phyloP scores from a whole-genome alignment of 1,284 basidiomycete species.

The Boletellus deceptivus region DNA sequence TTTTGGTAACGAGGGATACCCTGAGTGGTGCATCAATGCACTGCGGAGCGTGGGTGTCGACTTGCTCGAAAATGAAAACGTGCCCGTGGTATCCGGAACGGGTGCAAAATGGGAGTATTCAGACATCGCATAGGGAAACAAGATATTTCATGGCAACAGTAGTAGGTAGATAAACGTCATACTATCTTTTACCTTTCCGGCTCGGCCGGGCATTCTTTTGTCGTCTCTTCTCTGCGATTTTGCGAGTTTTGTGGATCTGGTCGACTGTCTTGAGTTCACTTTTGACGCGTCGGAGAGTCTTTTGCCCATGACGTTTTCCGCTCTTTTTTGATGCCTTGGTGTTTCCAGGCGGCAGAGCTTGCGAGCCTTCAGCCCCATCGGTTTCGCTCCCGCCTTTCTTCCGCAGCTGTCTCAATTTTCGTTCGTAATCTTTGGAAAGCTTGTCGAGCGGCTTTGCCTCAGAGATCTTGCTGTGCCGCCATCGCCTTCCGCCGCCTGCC shows the following conservation, averaged over 20 bases:
- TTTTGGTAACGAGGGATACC: constrained; percentile 69
- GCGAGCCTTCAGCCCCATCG: constrained; percentile 17
- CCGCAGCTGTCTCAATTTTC: constrained; percentile 60
- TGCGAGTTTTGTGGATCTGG: constrained; percentile 78
- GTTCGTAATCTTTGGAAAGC: constrained; percentile 64
- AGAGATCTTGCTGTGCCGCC: constrained; percentile 62
- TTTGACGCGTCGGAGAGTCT: constrained; percentile 61
- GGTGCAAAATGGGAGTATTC: constrained; percentile 77
- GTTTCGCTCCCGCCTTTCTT: constrained; percentile 44
- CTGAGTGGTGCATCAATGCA: constrained; percentile 81
- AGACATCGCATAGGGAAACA: constrained; percentile 21
- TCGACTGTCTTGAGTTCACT: constrained; percentile 81
- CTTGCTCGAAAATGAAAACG: constrained; percentile 52
- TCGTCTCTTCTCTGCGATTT: constrained; percentile 56
- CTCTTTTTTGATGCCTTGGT: constrained; percentile 27
- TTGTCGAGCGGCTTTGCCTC: constrained; percentile 74
- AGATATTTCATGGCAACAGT: not conserved
- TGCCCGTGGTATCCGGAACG: constrained; percentile 53
- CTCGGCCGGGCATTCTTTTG: constrained; percentile 75
- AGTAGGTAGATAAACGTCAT: constrained; percentile 9
- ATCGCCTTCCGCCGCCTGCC: constrained; percentile 50
- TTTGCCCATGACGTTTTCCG: constrained; percentile 52
- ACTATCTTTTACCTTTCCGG: constrained; percentile 49
- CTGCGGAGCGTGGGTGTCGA: constrained; percentile 74
- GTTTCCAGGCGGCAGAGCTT: constrained; percentile 16